Evolutionary conservation across 495 filamentous ascomycete genomes (phyloP).

Genomic region (Darksidea phi): DNA sequence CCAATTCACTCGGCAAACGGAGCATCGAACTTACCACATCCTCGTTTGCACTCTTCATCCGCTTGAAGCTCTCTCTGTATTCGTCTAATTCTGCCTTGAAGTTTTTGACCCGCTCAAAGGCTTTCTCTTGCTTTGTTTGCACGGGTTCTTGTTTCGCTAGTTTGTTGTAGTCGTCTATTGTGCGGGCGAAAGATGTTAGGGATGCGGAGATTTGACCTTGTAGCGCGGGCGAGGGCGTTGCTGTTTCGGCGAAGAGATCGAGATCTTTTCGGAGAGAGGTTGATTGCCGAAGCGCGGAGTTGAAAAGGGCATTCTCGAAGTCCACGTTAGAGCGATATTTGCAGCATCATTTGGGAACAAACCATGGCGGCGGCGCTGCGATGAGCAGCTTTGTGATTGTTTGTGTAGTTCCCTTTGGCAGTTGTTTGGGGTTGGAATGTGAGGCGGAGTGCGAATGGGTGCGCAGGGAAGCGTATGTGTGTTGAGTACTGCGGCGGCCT

Average conservation of each 20-base stretch:
- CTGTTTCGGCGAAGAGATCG: slow-evolving; percentile 64
- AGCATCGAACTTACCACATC: slow-evolving; percentile 58
- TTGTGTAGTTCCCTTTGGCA: neutral
- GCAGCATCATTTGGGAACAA: neutral
- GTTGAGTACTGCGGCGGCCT: slow-evolving; percentile 1
- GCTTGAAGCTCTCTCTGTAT: slow-evolving; percentile 73
- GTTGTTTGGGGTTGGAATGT: neutral
- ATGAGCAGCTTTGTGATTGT: neutral
- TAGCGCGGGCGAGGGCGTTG: slow-evolving; percentile 61
- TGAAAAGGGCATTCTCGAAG: slow-evolving; percentile 82
- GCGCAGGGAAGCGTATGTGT: neutral
- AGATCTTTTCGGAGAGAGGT: slow-evolving; percentile 84
- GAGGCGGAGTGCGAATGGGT: neutral
- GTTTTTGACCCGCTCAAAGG: slow-evolving; percentile 75
- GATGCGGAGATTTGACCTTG: slow-evolving; percentile 83
- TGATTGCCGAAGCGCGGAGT: slow-evolving; percentile 90
- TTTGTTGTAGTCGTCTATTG: slow-evolving; percentile 86
- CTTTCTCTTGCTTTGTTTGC: slow-evolving; percentile 84
- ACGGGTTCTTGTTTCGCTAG: slow-evolving; percentile 86
- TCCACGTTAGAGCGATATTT: neutral
- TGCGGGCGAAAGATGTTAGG: slow-evolving; percentile 82
- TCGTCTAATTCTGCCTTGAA: slow-evolving; percentile 81
- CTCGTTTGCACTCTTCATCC: slow-evolving; percentile 70
- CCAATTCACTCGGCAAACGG: neutral
- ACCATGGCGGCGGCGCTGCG: neutral